Base-by-base conservation (phyloP, 2,329 filamentous ascomycete species). In the Xylaria digitata region DNA sequence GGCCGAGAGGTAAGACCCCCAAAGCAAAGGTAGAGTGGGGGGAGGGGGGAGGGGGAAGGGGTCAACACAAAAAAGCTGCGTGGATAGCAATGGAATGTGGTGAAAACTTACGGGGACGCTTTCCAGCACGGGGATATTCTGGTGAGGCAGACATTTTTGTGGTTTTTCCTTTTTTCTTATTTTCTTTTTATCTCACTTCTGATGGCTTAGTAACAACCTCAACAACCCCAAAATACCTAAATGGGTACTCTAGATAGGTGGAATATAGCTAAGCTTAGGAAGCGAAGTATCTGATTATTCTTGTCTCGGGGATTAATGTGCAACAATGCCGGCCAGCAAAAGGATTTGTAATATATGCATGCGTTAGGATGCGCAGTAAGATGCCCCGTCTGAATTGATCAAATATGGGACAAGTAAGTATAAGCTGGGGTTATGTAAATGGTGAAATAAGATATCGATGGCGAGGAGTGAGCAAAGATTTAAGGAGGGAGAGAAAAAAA, bases 111-210 rank as follows among this genome's bases (percentile, higher is more conserved):
- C 70, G 70, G 32, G 70, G 70, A 54, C 70, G 70, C 53, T 72
- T 72, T 65, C 70, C 70, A 57, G 69, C 65, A 52, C 70, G 67
- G 40, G 58, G 70, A 49, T 71, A 65, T 23, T 72, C 69, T 56
- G 70, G 61, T 17, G 68, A 66, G 34, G 68, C 40, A 43, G 68
- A 65, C 69, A 71, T 46, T 7, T 19, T 40, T 19, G 9, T 13
- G 1, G 42, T 32, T 23, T 60, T 21, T 26, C 34, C 19, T 34
- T 32, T 8, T 49, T 26, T 50, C n/a, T 34, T 46, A 2, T 23
- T 46, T 26, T 32, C 8, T 32, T 15, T 37, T 40, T 32, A 8
- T 17, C 21, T 45, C 45, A 15, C 45, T 48, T 23, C 45, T 23
- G 42, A 19, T 45, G 5, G 17, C 17, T 45, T 45, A n/a, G 8